Base-by-base conservation (phyloP, 805 yeast genomes). In the Candida ponderosae region DNA sequence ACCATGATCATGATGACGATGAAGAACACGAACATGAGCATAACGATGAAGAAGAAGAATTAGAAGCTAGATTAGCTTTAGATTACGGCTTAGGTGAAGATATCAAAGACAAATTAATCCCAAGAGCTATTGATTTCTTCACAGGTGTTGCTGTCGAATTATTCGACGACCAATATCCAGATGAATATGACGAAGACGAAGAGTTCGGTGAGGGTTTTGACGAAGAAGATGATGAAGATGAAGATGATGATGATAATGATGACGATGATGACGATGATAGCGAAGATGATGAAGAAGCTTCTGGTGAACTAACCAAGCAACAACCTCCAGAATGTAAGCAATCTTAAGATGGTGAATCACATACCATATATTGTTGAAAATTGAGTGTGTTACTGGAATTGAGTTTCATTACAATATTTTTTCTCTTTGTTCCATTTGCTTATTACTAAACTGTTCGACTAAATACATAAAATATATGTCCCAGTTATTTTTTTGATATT, bases 61-160 rank as follows among this genome's bases (percentile, higher is more conserved):
- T 61, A 9, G 83, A 76, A 5, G 23, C 23, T 40, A 76, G 86
- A 56, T 72, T 93, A 53, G 96, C 88, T 51, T 68, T 85, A 51
- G 98, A 93, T 65, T 93, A 93, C 67, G 93, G 88, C 56, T 71
- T 93, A 45, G 98, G 97, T 44, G 98, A 93, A 64, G 89, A 89
- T 54, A 76, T 93, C 59, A 93, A 93, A 69, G 97, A 93, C 62
- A 84, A 93, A 62, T 74, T 93, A 57, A 81, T 93, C 44, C 97
- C 97, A 44, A 79, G 96, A 57, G 97, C 97, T 36, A 75, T 93
- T 53, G 97, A 90, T 60, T 93, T 98, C 97, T 93, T 88, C 62
- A 90, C 98, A 9, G 98, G 98, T 34, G 87, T 87, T 47, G 98
- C 98, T 18, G 72, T 90, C 41, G 95, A 84, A 40, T 84, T 74